Conservation (phyloP, 1,139 yeast genomes). For the Trichomonascaceae sp. region DNA sequence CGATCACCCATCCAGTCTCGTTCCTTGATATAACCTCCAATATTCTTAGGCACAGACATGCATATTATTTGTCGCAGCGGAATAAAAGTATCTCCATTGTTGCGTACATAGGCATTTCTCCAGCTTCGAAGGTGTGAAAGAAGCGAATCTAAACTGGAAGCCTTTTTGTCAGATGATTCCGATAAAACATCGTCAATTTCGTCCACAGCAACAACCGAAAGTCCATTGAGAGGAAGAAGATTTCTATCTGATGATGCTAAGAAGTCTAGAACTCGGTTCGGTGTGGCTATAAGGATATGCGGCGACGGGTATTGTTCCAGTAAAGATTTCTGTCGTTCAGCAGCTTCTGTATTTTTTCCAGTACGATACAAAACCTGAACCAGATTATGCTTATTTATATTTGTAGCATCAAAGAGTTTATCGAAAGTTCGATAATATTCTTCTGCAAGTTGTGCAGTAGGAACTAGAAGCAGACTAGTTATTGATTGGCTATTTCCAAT, state of each 20-base stretch:
- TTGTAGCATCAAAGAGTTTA: slow-evolving; percentile 32
- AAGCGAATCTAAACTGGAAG: slow-evolving; percentile 17
- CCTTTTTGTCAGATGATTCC: neutral
- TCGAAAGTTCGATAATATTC: slow-evolving; percentile 49
- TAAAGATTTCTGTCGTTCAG: slow-evolving; percentile 48
- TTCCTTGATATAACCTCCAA: slow-evolving; percentile 1
- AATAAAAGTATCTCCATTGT: slow-evolving; percentile 8
- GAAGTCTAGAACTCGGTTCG: slow-evolving; percentile 77
- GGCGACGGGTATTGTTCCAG: slow-evolving; percentile 65
- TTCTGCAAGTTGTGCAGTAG: slow-evolving; percentile 74
- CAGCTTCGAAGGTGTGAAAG: slow-evolving; percentile 18
- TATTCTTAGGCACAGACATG: slow-evolving; percentile 2
- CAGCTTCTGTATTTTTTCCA: slow-evolving; percentile 66
- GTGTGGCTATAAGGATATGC: slow-evolving; percentile 77
- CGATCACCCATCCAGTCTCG: slow-evolving; percentile 4
- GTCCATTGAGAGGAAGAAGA: slow-evolving; percentile 17
- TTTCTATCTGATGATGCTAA: slow-evolving; percentile 29
- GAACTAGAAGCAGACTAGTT: slow-evolving; percentile 53
- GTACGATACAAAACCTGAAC: slow-evolving; percentile 62
- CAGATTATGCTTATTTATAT: slow-evolving; percentile 38
- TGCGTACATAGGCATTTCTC: slow-evolving; percentile 17
- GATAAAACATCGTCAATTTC: slow-evolving; percentile 16
- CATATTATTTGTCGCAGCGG: slow-evolving; percentile 15
- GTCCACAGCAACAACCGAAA: slow-evolving; percentile 21
- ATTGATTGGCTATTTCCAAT: slow-evolving; percentile 11